Base-by-base conservation (phyloP, 495 filamentous ascomycete genomes). In the Hypoxylon intermedium region DNA sequence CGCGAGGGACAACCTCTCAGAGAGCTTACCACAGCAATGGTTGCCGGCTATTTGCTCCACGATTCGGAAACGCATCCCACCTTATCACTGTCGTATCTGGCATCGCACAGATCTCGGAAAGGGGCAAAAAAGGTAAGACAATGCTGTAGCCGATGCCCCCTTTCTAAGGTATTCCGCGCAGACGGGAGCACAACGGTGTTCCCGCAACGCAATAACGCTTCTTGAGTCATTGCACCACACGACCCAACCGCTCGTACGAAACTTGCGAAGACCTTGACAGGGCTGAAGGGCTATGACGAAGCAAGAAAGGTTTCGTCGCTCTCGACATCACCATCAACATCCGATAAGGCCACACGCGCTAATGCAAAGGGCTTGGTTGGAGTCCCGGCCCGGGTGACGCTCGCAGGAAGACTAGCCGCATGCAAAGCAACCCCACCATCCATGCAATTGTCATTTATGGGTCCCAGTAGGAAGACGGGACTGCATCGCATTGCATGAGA, bases 381-480 rank as follows among this genome's bases (percentile, higher is more conserved):
- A 65, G 61, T 47, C 33, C 49, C 61, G 55, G 61, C 13, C 62
- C 62, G 62, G 45, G 41, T 60, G 50, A 55, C 38, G 40, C 48
- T 60, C 61, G 33, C 23, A 54, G 50, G 40, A 56, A 40, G 45
- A 36, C 61, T 65, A 65, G 62, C 62, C 56, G 62, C 51, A 65
- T 57, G 56, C 47, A 57, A 60, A 56, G 52, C 55, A n/a, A n/a
- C n/a, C n/a, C n/a, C n/a, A n/a, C n/a, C n/a, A 65, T 56, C 48
- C 62, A 52, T 65, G 62, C 52, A 48, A 65, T 50, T 26, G 9
- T 21, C 46, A 45, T 24, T 30, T 53, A 38, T 37, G 47, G 53
- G 42, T 55, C 52, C n/a, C 41, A 26, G 52, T 52, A 58, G 42
- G 34, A 53, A 31, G 12, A 33, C 43, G 53, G 49, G 16, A 30